These are phyloP conservation scores for Leonotis leonurus DNA, from an alignment of 257 asterid genomes.

Conservation along the genomic window DNA sequence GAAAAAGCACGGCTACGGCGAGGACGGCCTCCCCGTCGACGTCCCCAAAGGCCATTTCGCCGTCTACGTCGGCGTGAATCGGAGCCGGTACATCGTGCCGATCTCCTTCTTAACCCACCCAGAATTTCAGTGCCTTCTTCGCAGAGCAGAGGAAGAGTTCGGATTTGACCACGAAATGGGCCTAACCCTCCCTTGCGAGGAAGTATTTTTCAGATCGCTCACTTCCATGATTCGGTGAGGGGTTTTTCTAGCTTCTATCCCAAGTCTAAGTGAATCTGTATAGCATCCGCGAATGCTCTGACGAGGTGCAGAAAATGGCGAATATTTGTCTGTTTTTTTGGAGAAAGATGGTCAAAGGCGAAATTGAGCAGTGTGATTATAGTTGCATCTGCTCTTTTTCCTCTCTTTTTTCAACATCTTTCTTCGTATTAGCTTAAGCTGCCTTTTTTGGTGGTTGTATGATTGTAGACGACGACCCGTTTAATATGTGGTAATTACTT, in stretches of 20 bases:
- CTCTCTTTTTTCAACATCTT: conserved; percentile 20
- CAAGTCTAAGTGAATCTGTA: too few species aligned
- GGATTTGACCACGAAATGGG: conserved; percentile 49
- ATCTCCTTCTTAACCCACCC: conserved; percentile 41
- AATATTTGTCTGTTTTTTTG: not conserved
- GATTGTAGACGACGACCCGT: too few species aligned
- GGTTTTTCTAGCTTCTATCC: not conserved
- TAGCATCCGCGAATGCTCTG: not conserved
- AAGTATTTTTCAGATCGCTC: conserved; percentile 30
- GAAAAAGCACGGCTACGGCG: conserved; percentile 27
- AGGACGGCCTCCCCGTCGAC: conserved; percentile 32
- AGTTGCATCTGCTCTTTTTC: not conserved
- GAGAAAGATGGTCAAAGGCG: conserved; percentile 29
- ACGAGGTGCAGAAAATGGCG: not conserved
- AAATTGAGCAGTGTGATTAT: not conserved
- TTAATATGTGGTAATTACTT: too few species aligned
- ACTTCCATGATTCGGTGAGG: conserved; percentile 28
- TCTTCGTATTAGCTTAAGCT: not conserved
- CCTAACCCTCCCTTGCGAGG: conserved; percentile 44
- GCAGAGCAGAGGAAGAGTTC: conserved; percentile 39
- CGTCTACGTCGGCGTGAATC: conserved; percentile 39
- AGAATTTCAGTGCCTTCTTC: conserved; percentile 41
- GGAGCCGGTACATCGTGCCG: conserved; percentile 40
- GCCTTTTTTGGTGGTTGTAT: not conserved
- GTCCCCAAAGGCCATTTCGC: conserved; percentile 49